Evolutionary conservation across 352 stramenopile genomes (phyloP).

Genomic region (Pythium phragmiticola): DNA sequence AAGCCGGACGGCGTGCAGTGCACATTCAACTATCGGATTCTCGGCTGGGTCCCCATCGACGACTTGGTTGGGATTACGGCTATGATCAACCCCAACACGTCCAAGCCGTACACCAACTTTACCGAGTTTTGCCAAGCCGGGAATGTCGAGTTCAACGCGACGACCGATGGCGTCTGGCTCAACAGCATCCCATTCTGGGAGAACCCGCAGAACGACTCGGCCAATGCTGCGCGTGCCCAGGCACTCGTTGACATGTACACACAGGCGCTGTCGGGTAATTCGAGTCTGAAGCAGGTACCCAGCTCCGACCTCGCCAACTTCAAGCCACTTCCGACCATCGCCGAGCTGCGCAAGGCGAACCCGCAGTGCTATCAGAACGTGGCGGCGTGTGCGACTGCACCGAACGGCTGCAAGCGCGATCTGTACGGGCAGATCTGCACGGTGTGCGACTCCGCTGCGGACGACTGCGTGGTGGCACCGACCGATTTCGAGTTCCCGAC

Average conservation of each 20-base stretch:
- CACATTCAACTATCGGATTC: constrained; percentile 72
- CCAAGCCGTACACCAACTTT: constrained; percentile 51
- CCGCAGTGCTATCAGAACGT: constrained; percentile 67
- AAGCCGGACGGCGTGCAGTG: constrained; percentile 60
- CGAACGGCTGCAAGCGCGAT: constrained; percentile 57
- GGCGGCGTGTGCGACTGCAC: constrained; percentile 41
- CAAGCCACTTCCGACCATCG: constrained; percentile 42
- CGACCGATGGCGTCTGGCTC: constrained; percentile 34
- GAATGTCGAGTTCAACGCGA: constrained; percentile 58
- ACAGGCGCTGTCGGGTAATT: constrained; percentile 24
- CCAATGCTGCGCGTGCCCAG: constrained; percentile 41
- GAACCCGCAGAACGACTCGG: constrained; percentile 43
- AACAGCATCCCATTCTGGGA: constrained; percentile 60
- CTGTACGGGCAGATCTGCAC: constrained; percentile 61
- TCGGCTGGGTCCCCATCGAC: constrained; percentile 69
- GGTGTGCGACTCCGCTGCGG: constrained; percentile 31
- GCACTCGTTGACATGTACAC: constrained; percentile 53
- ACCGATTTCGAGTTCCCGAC: constrained; percentile 42
- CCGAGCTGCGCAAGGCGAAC: constrained; percentile 43
- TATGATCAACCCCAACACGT: constrained; percentile 39
- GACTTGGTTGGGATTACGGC: constrained; percentile 76
- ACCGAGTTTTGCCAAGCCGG: constrained; percentile 64
- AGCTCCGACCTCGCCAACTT: constrained; percentile 36
- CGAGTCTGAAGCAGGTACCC: constrained; percentile 36
- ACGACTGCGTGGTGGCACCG: constrained; percentile 30